phyloP scores from a whole-genome alignment of 2,329 filamentous ascomycete genomes.

The Eutypella sp. region DNA sequence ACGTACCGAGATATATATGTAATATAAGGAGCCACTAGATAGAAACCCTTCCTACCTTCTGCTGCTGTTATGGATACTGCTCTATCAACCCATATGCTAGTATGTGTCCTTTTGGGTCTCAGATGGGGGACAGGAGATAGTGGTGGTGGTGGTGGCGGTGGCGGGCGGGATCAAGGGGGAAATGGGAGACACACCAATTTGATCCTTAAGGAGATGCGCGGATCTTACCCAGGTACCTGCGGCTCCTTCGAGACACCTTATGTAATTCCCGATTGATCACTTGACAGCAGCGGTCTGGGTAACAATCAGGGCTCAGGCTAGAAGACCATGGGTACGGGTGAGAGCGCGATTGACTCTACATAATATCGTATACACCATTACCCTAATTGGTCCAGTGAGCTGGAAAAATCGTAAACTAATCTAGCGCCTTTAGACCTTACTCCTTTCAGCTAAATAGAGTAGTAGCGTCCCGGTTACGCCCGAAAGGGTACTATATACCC shows the following conservation, averaged over 20 bases:
- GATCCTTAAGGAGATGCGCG: background rate
- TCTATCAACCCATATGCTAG: too few relatives aligned
- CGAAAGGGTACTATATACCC: background rate
- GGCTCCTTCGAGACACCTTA: background rate
- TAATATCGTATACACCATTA: too few relatives aligned
- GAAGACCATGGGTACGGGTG: too few relatives aligned
- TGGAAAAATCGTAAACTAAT: too few relatives aligned
- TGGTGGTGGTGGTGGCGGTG: background rate
- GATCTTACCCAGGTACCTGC: background rate
- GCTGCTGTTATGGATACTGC: too few relatives aligned
- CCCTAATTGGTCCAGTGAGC: too few relatives aligned
- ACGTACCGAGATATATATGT: too few relatives aligned
- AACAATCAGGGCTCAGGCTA: background rate
- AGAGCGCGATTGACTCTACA: too few relatives aligned
- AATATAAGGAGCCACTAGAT: too few relatives aligned
- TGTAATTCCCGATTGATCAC: background rate
- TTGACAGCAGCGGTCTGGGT: conserved; percentile 1
- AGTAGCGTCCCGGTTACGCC: background rate
- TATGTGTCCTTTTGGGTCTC: background rate
- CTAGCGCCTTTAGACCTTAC: background rate
- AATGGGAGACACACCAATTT: background rate
- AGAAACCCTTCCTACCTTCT: too few relatives aligned
- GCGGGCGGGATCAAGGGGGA: background rate
- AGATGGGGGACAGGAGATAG: background rate
- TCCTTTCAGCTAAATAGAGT: background rate